These are phyloP conservation scores for Colletotrichum sp. DNA, from an alignment of 2,329 filamentous ascomycete genomes.

Conservation along the genomic window DNA sequence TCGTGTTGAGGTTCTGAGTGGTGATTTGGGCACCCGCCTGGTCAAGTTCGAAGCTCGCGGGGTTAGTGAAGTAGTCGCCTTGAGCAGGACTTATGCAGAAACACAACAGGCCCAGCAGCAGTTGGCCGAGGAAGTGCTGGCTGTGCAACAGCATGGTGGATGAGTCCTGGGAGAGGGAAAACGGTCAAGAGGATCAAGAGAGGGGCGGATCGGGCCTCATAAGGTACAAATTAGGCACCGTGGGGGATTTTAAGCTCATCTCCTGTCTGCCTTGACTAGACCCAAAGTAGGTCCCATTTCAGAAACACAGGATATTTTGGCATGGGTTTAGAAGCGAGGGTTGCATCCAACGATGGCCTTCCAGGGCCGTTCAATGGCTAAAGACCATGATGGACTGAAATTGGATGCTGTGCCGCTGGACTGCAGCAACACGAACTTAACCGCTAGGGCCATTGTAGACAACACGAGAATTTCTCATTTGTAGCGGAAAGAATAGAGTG, in stretches of 20 bases:
- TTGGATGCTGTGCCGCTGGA: neutral
- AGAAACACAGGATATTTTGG: neutral
- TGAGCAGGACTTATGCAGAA: neutral
- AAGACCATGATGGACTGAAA: neutral
- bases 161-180: neutral
- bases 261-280: conserved; percentile 10
- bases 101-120: neutral
- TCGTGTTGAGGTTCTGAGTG: neutral
- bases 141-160: conserved; percentile 29
- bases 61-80: conserved; percentile 11
- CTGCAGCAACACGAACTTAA: neutral
- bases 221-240: neutral
- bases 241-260: neutral
- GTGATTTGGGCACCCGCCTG: neutral
- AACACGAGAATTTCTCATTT: neutral
- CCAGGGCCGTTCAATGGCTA: neutral
- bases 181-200: neutral
- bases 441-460: neutral
- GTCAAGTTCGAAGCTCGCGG: conserved; percentile 13
- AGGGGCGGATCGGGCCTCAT: neutral
- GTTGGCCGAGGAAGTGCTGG: conserved; percentile 53
- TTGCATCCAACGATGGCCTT: neutral
- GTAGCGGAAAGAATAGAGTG: neutral
- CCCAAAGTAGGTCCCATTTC: neutral
- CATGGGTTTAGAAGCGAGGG: neutral